phyloP scores from a whole-genome alignment of 345 rosid species.

The Moricandia arvensis region DNA sequence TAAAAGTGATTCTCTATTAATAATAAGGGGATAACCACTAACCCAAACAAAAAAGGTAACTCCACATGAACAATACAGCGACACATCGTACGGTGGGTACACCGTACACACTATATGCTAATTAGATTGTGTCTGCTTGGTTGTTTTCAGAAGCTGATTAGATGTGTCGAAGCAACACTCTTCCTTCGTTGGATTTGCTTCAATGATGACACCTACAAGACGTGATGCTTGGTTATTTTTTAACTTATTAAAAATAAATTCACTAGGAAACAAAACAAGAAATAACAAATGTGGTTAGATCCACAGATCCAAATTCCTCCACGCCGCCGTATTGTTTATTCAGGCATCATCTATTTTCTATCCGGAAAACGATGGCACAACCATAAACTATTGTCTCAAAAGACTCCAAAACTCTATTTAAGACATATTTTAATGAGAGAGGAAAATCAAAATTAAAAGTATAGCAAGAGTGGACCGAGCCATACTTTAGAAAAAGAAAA shows the following conservation, averaged over 20 bases:
- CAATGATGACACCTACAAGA: constrained; percentile 32
- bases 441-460: neutral
- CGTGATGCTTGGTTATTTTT: constrained; percentile 7
- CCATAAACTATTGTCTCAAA: constrained; percentile 27
- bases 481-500: constrained; percentile 21
- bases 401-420: constrained; percentile 18
- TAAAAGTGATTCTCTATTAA: no score
- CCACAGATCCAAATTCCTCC: constrained; percentile 31
- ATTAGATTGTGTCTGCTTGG: constrained; percentile 30
- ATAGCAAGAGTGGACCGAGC: constrained; percentile 36
- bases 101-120: constrained; percentile 16
- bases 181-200: constrained; percentile 3
- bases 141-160: constrained; percentile 19
- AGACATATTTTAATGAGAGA: neutral
- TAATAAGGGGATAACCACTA: no score
- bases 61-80: constrained; percentile 25
- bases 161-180: constrained; percentile 22
- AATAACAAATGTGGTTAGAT: constrained; percentile 29
- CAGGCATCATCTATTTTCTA: constrained; percentile 6
- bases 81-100: constrained; percentile 23
- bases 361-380: neutral
- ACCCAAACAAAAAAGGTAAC: neutral
- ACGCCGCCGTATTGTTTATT: constrained; percentile 37
- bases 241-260: neutral
- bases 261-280: constrained; percentile 9